Conservation (phyloP, 169 alveolate species). For the Amoebophrya sp. region DNA sequence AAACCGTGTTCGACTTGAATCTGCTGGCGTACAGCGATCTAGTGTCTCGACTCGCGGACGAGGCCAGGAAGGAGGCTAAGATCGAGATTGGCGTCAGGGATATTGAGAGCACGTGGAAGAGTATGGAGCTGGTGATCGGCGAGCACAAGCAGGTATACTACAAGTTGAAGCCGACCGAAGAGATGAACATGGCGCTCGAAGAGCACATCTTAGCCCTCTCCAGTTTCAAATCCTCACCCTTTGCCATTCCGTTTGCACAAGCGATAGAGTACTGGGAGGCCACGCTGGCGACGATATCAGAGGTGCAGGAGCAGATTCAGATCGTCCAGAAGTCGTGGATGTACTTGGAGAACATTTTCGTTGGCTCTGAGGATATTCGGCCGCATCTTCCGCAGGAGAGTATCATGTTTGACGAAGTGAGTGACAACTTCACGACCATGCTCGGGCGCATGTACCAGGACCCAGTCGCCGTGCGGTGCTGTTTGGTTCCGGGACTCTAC, state of each 20-base stretch:
- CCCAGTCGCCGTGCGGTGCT: conserved; percentile 42
- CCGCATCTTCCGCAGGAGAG: conserved; percentile 57
- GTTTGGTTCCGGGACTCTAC: conserved; percentile 40
- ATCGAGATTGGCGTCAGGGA: conserved; percentile 55
- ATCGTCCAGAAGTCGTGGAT: conserved; percentile 57
- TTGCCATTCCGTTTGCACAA: conserved; percentile 56
- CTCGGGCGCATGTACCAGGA: conserved; percentile 37
- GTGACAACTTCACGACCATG: conserved; percentile 36
- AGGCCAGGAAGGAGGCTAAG: conserved; percentile 58
- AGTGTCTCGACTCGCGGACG: conserved; percentile 51
- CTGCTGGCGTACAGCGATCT: conserved; percentile 45
- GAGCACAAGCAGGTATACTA: conserved; percentile 47
- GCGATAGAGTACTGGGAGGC: conserved; percentile 54
- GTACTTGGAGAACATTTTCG: conserved; percentile 56
- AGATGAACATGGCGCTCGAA: conserved; percentile 44
- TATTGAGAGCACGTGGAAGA: conserved; percentile 48
- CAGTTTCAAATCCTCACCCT: conserved; percentile 53
- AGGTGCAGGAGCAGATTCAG: conserved; percentile 52
- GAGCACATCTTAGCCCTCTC: conserved; percentile 57
- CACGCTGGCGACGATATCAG: conserved; percentile 55
- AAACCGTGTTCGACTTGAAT: conserved; percentile 42
- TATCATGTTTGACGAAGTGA: conserved; percentile 48
- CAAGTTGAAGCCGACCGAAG: conserved; percentile 48
- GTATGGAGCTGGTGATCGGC: conserved; percentile 41
- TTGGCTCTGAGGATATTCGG: conserved; percentile 59